Conservation (phyloP, 1,284 basidiomycete species). For the Trametes sp. region DNA sequence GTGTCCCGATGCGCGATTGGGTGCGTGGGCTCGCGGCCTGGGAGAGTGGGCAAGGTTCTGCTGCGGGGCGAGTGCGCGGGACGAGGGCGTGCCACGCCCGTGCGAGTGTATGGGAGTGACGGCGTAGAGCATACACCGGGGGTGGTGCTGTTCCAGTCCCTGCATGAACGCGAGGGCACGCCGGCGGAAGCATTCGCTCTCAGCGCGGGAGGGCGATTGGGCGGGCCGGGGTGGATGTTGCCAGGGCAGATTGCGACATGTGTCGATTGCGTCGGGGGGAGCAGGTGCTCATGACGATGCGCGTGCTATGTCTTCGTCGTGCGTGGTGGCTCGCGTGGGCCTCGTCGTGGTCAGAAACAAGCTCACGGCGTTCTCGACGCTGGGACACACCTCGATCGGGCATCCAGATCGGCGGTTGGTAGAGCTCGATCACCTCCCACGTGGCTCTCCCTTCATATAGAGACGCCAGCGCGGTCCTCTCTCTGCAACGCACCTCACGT, state of each 20-base stretch:
- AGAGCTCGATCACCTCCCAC: slow-evolving; percentile 1
- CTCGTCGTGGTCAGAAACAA: not conserved
- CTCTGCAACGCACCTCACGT: slow-evolving; percentile 53
- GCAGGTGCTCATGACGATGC: not conserved
- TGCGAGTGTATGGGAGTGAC: slow-evolving; percentile 7
- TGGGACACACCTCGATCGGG: slow-evolving; percentile 1
- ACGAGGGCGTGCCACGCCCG: slow-evolving; percentile 12
- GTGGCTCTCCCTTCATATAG: slow-evolving; percentile 1
- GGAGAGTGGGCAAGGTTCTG: slow-evolving; percentile 13
- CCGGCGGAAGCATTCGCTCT: not conserved
- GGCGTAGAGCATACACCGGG: not conserved
- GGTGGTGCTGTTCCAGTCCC: not conserved
- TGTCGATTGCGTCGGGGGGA: not conserved
- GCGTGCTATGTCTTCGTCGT: not conserved
- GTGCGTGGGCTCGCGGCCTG: not conserved
- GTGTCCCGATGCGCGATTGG: not conserved
- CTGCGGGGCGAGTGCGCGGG: slow-evolving; percentile 7
- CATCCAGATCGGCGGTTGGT: slow-evolving; percentile 1
- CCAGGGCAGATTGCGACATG: not conserved
- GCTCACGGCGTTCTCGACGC: slow-evolving; percentile 6
- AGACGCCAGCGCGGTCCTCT: not conserved
- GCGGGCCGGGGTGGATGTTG: not conserved
- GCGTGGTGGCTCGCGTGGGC: no score
- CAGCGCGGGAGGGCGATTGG: not conserved
- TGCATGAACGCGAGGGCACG: not conserved